Evolutionary conservation across 129 eudicot species (phyloP), one percentile per base, ranked within the genome.

Genomic region (Arctium lappa): DNA sequence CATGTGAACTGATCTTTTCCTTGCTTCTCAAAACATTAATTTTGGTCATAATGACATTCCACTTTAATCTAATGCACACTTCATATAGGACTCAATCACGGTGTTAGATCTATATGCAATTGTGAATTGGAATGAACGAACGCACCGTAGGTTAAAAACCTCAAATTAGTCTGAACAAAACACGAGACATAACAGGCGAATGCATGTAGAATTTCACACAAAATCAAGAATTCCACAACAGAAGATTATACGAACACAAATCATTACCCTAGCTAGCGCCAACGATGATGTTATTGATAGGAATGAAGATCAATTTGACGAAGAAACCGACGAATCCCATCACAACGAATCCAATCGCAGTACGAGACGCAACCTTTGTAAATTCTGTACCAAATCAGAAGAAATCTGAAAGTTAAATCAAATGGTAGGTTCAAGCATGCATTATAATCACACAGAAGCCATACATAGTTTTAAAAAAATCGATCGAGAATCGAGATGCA

Each of bases 241-340:
- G 22, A 2, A 72, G 46, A 5, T 79, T 3, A 77, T 34, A 38
- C 0, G 33, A 44, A 72, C 39, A 27, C 50, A n/a, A 66, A 53
- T 8, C 31, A 32, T 74, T 62, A 70, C 83, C 90, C 88, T 86
- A 89, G 36, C 73, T 37, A 39, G 90, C 84, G 72, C 92, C 92
- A 66, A 89, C 90, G 46, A 89, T 89, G 80, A 89, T 87, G 88
- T 89, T 89, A 86, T 89, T 89, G 82, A 89, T 89, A 22, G 93
- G 90, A 63, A 89, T 87, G 77, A 89, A 89, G 37, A 89, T 89
- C 11, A 89, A 73, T 83, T 89, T 89, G 7, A 89, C 93, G 84
- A 89, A 87, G 46, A 89, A 89, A 1, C 90, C 93, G 3, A 89
- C 90, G 72, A 89, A 89, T 71, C 93, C 93, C 93, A 89, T 89